phyloP scores from a whole-genome alignment of 192 early-diverging fungal genomes.

The Rhizophagus clarus region DNA sequence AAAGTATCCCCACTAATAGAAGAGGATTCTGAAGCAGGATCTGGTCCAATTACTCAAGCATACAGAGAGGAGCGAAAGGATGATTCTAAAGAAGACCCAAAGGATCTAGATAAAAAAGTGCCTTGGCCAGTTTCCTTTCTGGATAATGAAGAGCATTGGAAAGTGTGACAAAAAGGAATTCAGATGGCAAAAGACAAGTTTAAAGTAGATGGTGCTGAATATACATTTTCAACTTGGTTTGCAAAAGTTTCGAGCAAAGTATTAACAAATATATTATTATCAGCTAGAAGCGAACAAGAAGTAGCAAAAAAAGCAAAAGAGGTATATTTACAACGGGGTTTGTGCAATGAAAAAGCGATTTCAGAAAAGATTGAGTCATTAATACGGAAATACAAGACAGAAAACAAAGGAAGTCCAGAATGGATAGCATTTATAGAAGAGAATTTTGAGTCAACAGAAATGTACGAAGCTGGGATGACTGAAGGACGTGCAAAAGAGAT shows the following conservation, averaged over 20 bases:
- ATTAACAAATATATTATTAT: not conserved
- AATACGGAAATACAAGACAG: conserved; percentile 1
- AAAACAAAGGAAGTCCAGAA: conserved; percentile 13
- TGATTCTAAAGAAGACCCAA: not conserved
- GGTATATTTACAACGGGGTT: not conserved
- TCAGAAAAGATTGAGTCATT: not conserved
- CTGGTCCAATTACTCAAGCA: no score
- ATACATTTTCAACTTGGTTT: no score
- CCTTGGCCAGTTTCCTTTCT: conserved; percentile 9
- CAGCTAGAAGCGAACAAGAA: not conserved
- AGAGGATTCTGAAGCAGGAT: no score
- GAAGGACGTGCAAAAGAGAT: conserved; percentile 4
- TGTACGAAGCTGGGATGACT: conserved; percentile 6
- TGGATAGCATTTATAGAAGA: not conserved
- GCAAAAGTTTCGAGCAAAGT: not conserved
- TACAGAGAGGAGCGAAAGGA: not conserved
- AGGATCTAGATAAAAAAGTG: conserved; percentile 28
- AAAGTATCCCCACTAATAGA: no score
- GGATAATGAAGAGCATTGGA: conserved; percentile 11
- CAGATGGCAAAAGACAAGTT: no score
- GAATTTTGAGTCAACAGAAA: not conserved
- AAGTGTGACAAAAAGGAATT: conserved; percentile 27
- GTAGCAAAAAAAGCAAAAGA: not conserved
- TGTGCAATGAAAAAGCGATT: not conserved
- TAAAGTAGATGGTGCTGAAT: no score